These are phyloP conservation scores for Trebouxia sp. DNA, from an alignment of 139 green algal species.

Conservation along the genomic window DNA sequence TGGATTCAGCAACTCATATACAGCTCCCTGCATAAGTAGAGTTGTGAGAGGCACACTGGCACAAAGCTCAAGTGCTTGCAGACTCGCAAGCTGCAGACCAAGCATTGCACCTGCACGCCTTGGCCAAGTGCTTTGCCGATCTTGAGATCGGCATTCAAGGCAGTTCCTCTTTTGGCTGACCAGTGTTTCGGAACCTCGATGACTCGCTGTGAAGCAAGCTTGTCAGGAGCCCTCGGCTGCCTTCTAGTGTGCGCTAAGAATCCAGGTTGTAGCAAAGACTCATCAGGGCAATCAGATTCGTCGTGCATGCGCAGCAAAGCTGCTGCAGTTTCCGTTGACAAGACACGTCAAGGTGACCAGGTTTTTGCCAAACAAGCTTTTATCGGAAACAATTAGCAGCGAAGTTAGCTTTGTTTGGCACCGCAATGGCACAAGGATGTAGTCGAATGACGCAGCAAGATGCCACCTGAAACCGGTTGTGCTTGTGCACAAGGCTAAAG, in stretches of 20 bases:
- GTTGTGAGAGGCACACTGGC: too few relatives aligned
- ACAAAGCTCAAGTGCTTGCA: too few relatives aligned
- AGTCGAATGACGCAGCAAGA: too few relatives aligned
- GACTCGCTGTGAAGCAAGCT: background rate
- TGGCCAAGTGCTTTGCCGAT: constrained; percentile 15
- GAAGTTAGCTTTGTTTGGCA: too few relatives aligned
- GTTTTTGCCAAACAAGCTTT: too few relatives aligned
- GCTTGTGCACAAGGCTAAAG: too few relatives aligned
- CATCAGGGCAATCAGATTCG: background rate
- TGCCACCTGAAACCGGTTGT: too few relatives aligned
- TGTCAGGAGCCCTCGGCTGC: background rate
- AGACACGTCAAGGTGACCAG: too few relatives aligned
- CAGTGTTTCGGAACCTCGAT: background rate
- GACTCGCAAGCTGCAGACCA: too few relatives aligned
- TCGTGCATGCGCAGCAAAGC: background rate
- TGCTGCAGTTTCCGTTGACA: background rate
- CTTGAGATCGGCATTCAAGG: background rate
- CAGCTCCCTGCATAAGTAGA: constrained; percentile 5
- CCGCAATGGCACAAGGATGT: too few relatives aligned
- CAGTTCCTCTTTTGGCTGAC: constrained; percentile 1
- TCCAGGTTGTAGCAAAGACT: background rate
- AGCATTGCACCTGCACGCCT: background rate
- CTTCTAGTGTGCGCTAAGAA: background rate
- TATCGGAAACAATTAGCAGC: too few relatives aligned
- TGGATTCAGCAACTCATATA: constrained; percentile 18